These are phyloP conservation scores for Fusarium sp. DNA, from an alignment of 2,329 filamentous ascomycete genomes.

Conservation along the genomic window DNA sequence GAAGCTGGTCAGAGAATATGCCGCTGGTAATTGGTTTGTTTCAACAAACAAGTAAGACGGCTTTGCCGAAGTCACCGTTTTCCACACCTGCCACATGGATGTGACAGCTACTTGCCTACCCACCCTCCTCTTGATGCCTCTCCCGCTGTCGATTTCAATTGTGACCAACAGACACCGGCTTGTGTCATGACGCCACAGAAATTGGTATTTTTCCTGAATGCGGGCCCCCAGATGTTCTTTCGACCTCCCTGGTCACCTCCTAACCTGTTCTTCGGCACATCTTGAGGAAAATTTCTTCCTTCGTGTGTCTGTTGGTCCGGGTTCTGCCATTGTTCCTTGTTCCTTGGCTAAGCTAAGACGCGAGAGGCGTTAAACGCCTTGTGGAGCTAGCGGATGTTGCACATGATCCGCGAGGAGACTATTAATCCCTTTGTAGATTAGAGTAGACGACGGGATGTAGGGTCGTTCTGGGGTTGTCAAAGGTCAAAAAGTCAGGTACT, in stretches of 20 bases:
- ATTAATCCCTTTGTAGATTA: conserved; percentile 47
- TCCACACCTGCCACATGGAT: conserved; percentile 32
- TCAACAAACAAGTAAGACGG: neutral
- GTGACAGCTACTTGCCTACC: conserved; percentile 18
- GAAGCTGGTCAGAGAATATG: conserved; percentile 1
- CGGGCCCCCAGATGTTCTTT: conserved; percentile 20
- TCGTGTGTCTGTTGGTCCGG: conserved; percentile 40
- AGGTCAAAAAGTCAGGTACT: conserved; percentile 35
- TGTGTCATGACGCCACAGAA: conserved; percentile 43
- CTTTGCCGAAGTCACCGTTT: conserved; percentile 22
- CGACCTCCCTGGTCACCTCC: conserved; percentile 15
- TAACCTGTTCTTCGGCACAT: conserved; percentile 40
- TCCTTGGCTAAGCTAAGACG: conserved; percentile 38
- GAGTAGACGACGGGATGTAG: conserved; percentile 36
- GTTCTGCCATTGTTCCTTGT: conserved; percentile 32
- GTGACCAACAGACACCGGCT: conserved; percentile 25
- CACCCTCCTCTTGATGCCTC: conserved; percentile 22
- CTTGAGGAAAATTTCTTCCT: conserved; percentile 29
- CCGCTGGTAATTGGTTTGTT: conserved; percentile 7
- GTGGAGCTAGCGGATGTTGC: conserved; percentile 50
- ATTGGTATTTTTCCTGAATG: conserved; percentile 10
- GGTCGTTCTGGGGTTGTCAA: conserved; percentile 28
- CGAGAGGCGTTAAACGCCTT: conserved; percentile 49
- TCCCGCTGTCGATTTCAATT: conserved; percentile 24
- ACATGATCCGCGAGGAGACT: conserved; percentile 47